phyloP scores from a whole-genome alignment of 345 rosid genomes.

The Rhodamnia argentea region DNA sequence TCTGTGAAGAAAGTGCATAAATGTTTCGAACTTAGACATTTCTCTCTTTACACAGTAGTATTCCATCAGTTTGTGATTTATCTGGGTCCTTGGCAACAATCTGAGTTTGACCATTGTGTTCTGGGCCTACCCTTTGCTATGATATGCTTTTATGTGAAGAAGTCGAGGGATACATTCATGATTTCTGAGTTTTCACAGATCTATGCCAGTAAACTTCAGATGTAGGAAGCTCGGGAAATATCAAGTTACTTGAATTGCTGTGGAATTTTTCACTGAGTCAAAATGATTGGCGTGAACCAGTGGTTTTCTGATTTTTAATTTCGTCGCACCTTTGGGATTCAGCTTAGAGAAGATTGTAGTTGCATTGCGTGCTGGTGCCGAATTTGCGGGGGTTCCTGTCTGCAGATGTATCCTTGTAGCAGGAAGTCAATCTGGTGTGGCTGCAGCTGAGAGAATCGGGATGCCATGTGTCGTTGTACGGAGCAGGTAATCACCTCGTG shows the following conservation, averaged over 20 bases:
- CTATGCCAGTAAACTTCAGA: background rate
- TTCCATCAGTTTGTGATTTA: background rate
- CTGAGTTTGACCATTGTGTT: background rate
- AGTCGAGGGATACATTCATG: background rate
- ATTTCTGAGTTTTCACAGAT: background rate
- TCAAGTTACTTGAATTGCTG: background rate
- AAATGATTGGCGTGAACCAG: background rate
- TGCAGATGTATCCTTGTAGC: conserved; percentile 69
- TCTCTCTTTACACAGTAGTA: background rate
- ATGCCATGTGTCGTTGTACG: conserved; percentile 82
- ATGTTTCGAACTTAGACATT: background rate
- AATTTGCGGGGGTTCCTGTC: conserved; percentile 45
- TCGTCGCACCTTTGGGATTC: background rate
- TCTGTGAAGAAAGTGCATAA: background rate
- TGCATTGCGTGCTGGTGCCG: conserved; percentile 87
- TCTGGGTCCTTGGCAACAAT: background rate
- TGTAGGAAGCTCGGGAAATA: background rate
- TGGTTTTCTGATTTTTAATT: background rate
- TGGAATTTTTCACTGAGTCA: background rate
- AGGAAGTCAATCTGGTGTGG: conserved; percentile 76
- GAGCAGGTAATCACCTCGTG: conserved; percentile 51
- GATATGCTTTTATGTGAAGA: background rate
- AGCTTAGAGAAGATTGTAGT: conserved; percentile 70
- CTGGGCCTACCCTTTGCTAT: background rate
- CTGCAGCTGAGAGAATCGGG: conserved; percentile 68